phyloP scores from a whole-genome alignment of 2,329 filamentous ascomycete species.

The Beauveria sp. region DNA sequence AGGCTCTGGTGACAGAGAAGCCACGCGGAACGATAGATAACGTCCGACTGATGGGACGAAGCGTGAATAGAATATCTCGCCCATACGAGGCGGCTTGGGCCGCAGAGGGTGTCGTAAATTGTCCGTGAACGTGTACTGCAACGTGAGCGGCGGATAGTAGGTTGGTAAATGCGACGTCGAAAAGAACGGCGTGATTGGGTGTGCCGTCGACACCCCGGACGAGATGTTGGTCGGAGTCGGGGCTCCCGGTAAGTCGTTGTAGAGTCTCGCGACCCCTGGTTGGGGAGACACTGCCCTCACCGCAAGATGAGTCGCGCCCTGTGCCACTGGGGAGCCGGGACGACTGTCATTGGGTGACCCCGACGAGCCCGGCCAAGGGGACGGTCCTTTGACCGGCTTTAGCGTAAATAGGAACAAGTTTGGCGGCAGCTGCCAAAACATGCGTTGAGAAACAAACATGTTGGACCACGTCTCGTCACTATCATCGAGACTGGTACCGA shows the following conservation, averaged over 20 bases:
- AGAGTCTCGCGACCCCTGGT: constrained; percentile 15
- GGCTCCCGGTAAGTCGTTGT: constrained; percentile 31
- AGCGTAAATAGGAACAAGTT: constrained; percentile 83
- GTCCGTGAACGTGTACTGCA: constrained; percentile 74
- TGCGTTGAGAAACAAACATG: constrained; percentile 74
- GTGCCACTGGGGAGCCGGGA: constrained; percentile 41
- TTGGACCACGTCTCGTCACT: constrained; percentile 56
- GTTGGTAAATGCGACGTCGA: constrained; percentile 82
- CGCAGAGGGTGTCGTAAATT: constrained; percentile 77
- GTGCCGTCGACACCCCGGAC: constrained; percentile 18
- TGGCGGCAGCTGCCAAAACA: constrained; percentile 89
- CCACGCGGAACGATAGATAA: constrained; percentile 83
- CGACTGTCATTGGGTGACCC: constrained; percentile 46
- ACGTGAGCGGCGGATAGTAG: constrained; percentile 77
- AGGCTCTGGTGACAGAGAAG: constrained; percentile 57
- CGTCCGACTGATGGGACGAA: constrained; percentile 75
- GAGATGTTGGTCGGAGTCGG: constrained; percentile 28
- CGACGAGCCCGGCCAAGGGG: constrained; percentile 42
- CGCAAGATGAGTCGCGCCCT: constrained; percentile 19
- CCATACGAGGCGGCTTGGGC: constrained; percentile 81
- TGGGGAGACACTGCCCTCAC: constrained; percentile 10
- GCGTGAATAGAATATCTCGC: constrained; percentile 83
- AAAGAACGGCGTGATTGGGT: constrained; percentile 61
- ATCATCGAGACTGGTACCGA: constrained; percentile 58
- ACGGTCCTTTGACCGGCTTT: constrained; percentile 42